phyloP scores from a whole-genome alignment of 208 protist genomes.

The Trypanosoma melophagium region DNA sequence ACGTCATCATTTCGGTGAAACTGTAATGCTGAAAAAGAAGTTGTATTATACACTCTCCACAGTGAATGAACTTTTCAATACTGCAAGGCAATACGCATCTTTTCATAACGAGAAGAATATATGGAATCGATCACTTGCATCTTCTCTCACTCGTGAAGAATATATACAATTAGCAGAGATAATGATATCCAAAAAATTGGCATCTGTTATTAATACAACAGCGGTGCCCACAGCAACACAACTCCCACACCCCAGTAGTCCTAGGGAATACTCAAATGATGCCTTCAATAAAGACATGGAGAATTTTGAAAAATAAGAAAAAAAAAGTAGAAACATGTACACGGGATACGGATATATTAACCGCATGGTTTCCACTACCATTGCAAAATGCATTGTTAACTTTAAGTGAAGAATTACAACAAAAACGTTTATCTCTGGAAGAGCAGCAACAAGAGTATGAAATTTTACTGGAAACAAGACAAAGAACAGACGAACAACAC shows the following conservation, averaged over 20 bases:
- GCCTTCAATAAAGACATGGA: neutral
- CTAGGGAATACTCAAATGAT: neutral
- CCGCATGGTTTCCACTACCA: neutral
- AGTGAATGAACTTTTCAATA: constrained; percentile 16
- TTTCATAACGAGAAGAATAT: neutral
- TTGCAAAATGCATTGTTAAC: neutral
- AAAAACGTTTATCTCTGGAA: neutral
- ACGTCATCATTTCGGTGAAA: constrained; percentile 5
- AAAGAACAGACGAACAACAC: neutral
- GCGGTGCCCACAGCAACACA: neutral
- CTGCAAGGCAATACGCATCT: neutral
- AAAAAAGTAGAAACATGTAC: neutral
- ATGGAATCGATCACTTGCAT: neutral
- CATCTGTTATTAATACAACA: neutral
- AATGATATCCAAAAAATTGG: constrained; percentile 12
- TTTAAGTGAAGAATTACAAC: neutral
- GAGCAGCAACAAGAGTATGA: neutral
- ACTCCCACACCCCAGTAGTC: neutral
- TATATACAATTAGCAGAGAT: constrained; percentile 1
- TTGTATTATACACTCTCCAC: neutral
- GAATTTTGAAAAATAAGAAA: neutral
- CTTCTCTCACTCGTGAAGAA: constrained; percentile 4
- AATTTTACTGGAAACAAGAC: neutral
- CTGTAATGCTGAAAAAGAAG: neutral
- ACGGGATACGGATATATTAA: neutral